Percentiles rank a stretch among this genome's conserved stretches.
These are phyloP conservation scores for Choanephora cucurbitarum DNA, from an alignment of 371 early-diverging fungal genomes.

Conservation along the genomic window DNA sequence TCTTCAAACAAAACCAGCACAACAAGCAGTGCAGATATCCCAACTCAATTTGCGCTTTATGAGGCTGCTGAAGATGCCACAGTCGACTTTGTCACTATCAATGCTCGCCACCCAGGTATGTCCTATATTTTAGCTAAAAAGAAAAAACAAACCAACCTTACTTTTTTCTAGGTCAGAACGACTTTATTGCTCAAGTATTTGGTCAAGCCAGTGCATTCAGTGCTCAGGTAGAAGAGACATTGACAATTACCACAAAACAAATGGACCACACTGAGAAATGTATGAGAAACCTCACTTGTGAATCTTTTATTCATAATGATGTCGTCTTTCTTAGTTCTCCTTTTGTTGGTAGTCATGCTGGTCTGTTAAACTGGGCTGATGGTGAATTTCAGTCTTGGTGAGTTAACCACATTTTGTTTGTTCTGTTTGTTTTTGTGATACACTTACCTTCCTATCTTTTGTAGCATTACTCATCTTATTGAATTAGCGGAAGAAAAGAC, in stretches of 20 bases:
- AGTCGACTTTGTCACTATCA: conserved; percentile 23
- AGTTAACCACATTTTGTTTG: not conserved
- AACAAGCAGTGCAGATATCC: not conserved
- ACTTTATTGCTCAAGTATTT: conserved; percentile 41
- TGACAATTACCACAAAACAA: conserved; percentile 29
- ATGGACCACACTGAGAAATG: conserved; percentile 11
- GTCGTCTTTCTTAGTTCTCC: conserved; percentile 48
- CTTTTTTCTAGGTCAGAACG: conserved; percentile 20
- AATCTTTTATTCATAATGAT: conserved; percentile 47
- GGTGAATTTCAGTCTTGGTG: conserved; percentile 53
- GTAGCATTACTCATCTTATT: conserved; percentile 47
- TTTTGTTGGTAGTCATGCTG: conserved; percentile 29
- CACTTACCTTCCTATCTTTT: conserved; percentile 3
- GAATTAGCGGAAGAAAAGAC: conserved; percentile 55
- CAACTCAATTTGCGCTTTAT: conserved; percentile 1
- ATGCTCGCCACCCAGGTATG: conserved; percentile 21
- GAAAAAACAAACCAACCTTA: not conserved
- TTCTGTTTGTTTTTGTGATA: conserved; percentile 3
- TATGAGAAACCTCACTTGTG: conserved; percentile 31
- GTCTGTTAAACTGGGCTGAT: conserved; percentile 37
- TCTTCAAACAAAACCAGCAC: conserved; percentile 2
- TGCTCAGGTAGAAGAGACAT: conserved; percentile 31
- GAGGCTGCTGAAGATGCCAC: conserved; percentile 15
- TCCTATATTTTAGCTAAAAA: not conserved
- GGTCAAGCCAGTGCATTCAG: conserved; percentile 25